A percentile compares a stretch with the other conserved stretches of the same genome.
Conservation (phyloP, 805 yeast genomes). For the Lipomyces japonicus region DNA sequence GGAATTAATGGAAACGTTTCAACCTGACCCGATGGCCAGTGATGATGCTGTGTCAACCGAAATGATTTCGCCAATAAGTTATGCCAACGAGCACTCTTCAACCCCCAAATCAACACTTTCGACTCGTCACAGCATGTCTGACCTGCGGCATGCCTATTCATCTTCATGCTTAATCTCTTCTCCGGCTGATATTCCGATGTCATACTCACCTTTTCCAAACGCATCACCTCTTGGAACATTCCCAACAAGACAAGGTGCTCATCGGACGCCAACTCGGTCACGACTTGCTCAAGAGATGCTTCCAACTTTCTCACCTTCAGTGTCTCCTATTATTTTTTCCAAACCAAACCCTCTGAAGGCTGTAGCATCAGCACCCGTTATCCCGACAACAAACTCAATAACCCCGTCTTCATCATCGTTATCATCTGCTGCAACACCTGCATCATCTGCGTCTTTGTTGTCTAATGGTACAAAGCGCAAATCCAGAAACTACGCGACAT, state of each 20-base stretch:
- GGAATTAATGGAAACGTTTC: constrained; percentile 35
- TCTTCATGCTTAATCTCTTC: constrained; percentile 10
- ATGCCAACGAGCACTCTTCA: constrained; percentile 6
- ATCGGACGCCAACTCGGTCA: constrained; percentile 17
- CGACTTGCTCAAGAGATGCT: constrained; percentile 5
- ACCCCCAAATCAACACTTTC: constrained; percentile 24
- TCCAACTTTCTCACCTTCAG: neutral
- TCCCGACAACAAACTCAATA: constrained; percentile 1
- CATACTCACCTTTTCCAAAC: constrained; percentile 25
- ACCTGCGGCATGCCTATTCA: constrained; percentile 25
- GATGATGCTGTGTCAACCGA: constrained; percentile 6
- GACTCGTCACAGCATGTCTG: constrained; percentile 30
- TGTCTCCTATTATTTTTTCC: constrained; percentile 8
- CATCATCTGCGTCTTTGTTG: neutral
- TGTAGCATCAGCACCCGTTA: constrained; percentile 5
- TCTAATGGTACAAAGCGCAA: constrained; percentile 6
- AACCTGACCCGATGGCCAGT: constrained; percentile 12
- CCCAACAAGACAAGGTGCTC: constrained; percentile 10
- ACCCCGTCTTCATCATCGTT: constrained; percentile 9
- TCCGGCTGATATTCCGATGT: constrained; percentile 36
- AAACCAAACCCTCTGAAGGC: neutral
- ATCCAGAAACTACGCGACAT: constrained; percentile 16
- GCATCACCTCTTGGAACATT: constrained; percentile 27
- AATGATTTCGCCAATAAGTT: neutral
- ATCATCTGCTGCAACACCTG: neutral